These are phyloP conservation scores for Backusella psychrophila DNA, from an alignment of 192 early-diverging fungal species.

Conservation along the genomic window DNA sequence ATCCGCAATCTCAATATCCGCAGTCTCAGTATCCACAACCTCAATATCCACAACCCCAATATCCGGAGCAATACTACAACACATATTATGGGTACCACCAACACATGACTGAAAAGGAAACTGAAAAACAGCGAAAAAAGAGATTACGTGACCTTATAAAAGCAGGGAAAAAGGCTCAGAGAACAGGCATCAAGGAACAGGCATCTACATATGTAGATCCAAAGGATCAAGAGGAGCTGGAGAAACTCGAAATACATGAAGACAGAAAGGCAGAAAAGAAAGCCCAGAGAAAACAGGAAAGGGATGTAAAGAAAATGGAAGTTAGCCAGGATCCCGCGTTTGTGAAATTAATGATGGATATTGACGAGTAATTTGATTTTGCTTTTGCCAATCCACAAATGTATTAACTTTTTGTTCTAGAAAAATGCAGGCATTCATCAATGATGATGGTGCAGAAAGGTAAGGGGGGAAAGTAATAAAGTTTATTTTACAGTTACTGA, in stretches of 20 bases:
- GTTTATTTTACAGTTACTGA: not conserved
- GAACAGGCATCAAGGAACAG: not conserved
- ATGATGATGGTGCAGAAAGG: constrained; percentile 24
- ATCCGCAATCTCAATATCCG: not conserved
- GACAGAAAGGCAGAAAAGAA: not conserved
- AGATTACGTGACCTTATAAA: not conserved
- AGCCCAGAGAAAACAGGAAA: not conserved
- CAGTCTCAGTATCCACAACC: not conserved
- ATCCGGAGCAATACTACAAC: not conserved
- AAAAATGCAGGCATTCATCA: constrained; percentile 23
- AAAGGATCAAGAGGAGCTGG: constrained; percentile 2
- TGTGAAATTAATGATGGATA: not conserved
- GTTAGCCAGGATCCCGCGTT: not conserved
- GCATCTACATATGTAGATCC: not conserved
- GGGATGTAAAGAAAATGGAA: not conserved
- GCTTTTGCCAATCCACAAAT: not conserved
- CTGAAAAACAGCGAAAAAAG: not conserved
- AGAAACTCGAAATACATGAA: not conserved
- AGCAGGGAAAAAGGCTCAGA: not conserved
- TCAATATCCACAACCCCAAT: not conserved
- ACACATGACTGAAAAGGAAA: not conserved
- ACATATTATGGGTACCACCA: not conserved
- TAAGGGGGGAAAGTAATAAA: not conserved
- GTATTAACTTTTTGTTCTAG: constrained; percentile 4
- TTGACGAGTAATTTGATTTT: not conserved